phyloP scores from a whole-genome alignment of 352 stramenopile species.

The Phytophthora crassamura region DNA sequence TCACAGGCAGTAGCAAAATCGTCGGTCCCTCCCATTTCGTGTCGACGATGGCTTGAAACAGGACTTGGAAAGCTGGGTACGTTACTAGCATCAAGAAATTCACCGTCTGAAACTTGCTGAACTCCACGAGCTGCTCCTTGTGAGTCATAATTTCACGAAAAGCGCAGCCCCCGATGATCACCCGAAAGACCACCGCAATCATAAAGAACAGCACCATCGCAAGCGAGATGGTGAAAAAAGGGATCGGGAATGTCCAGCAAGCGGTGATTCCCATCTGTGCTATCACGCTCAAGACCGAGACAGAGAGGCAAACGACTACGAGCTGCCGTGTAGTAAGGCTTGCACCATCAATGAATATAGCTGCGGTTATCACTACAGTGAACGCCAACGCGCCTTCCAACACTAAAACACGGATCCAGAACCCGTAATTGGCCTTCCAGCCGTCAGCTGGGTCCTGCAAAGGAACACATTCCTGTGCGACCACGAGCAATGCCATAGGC shows the following conservation, averaged over 20 bases:
- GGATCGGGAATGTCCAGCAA: slow-evolving; percentile 2
- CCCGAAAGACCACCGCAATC: not conserved
- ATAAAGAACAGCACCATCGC: not conserved
- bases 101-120: not conserved
- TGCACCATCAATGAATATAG: not conserved
- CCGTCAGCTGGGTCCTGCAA: not conserved
- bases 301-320: too few relatives aligned
- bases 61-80: not conserved
- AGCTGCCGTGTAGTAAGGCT: too few relatives aligned
- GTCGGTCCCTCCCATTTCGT: not conserved
- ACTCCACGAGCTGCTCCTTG: not conserved
- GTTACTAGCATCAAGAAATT: not conserved
- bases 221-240: not conserved
- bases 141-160: not conserved
- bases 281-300: too few relatives aligned
- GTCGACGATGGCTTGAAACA: not conserved
- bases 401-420: slow-evolving; percentile 1
- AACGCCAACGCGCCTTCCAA: not conserved
- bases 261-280: too few relatives aligned
- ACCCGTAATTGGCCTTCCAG: slow-evolving; percentile 6
- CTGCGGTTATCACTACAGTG: not conserved
- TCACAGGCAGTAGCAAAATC: not conserved
- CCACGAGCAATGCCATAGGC: not conserved
- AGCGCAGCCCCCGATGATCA: not conserved
- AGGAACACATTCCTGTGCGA: not conserved